Conservation (phyloP, 2,329 filamentous ascomycete species). For the Dryadomyces sulphureus region DNA sequence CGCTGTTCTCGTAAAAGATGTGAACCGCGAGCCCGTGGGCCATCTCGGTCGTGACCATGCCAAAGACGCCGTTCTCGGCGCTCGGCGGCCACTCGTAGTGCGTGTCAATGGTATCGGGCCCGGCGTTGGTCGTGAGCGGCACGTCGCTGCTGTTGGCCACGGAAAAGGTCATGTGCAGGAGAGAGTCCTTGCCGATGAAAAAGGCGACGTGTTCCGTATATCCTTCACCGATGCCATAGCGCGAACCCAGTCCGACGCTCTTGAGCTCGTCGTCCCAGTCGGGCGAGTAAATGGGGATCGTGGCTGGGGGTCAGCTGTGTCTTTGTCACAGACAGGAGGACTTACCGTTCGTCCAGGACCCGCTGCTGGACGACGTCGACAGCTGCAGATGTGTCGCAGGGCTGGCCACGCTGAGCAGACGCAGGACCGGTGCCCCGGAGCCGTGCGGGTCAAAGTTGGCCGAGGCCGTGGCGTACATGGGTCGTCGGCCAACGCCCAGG, state of each 20-base stretch:
- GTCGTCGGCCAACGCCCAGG: too few relatives aligned
- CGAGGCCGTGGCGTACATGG: neutral
- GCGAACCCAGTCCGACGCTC: neutral
- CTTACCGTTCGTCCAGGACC: neutral
- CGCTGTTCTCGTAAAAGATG: neutral
- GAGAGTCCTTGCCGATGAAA: neutral
- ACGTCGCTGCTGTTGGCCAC: neutral
- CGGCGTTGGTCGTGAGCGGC: neutral
- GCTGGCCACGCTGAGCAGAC: neutral
- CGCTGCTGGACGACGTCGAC: neutral
- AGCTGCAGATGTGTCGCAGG: neutral
- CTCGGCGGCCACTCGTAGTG: neutral
- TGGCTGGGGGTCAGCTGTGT: neutral
- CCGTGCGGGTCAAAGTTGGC: neutral
- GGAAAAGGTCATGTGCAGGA: neutral
- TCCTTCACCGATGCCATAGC: neutral
- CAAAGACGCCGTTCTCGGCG: neutral
- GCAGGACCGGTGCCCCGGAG: neutral
- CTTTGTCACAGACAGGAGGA: neutral
- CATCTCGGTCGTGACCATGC: neutral
- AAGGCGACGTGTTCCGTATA: neutral
- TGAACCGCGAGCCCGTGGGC: neutral
- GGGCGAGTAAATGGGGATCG: neutral
- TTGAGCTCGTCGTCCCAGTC: neutral
- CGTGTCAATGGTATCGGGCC: neutral